phyloP scores from a whole-genome alignment of 768 basidiomycete species.

The Saitozyma sp. region DNA sequence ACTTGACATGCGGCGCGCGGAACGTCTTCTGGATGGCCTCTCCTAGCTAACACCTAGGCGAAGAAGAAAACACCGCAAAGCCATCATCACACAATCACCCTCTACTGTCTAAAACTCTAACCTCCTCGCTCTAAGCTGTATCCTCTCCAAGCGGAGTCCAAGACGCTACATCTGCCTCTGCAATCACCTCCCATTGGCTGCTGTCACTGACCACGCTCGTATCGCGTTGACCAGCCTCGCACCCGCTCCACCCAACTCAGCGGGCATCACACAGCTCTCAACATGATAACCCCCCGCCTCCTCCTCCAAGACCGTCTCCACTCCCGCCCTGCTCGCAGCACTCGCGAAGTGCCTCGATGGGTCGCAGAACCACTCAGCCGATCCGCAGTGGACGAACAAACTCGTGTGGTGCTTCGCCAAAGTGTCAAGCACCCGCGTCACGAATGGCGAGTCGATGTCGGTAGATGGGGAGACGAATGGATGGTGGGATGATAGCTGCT shows the following conservation, averaged over 20 bases:
- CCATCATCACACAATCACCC: too few species aligned
- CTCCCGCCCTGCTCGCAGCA: constrained; percentile 2
- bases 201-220: background rate
- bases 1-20: too few species aligned
- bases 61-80: too few species aligned
- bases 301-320: constrained; percentile 1
- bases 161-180: too few species aligned
- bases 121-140: too few species aligned
- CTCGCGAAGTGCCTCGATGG: background rate
- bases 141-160: too few species aligned
- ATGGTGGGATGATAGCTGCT: constrained; percentile 13
- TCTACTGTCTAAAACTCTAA: too few species aligned
- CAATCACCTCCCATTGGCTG: background rate
- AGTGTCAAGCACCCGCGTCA: constrained; percentile 1
- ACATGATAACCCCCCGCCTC: constrained; percentile 16
- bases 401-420: constrained; percentile 4
- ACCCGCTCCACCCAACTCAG: constrained; percentile 10
- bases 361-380: constrained; percentile 19
- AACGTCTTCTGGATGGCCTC: too few species aligned
- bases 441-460: constrained; percentile 9
- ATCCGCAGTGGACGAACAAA: constrained; percentile 14
- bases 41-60: too few species aligned
- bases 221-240: constrained; percentile 9
- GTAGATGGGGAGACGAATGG: constrained; percentile 19
- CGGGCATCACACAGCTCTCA: constrained; percentile 12